Evolutionary conservation across 2,329 filamentous ascomycete genomes (phyloP).

Genomic region (Scytalidium sp.): DNA sequence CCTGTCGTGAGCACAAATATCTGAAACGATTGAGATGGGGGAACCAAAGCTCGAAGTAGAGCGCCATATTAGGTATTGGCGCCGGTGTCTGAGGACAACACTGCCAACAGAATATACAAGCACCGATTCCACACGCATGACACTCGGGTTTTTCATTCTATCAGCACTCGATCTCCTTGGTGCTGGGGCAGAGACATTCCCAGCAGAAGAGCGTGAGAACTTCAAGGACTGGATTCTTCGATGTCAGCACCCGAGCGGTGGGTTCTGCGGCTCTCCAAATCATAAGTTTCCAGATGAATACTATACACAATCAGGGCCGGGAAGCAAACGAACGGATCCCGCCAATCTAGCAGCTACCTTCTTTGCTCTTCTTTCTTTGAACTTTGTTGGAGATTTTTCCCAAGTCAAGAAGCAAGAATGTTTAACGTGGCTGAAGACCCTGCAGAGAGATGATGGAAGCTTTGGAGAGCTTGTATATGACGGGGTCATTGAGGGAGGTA

Average conservation of each 20-base stretch:
- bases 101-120: constrained; percentile 81
- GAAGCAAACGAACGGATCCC: constrained; percentile 63
- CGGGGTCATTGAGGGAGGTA: constrained; percentile 67
- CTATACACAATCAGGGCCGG: constrained; percentile 31
- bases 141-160: constrained; percentile 84
- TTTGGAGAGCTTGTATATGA: constrained; percentile 78
- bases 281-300: constrained; percentile 41
- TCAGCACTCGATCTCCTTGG: constrained; percentile 80
- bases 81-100: constrained; percentile 77
- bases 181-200: constrained; percentile 50
- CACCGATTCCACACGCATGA: constrained; percentile 88
- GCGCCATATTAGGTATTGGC: constrained; percentile 87
- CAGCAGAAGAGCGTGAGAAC: constrained; percentile 43
- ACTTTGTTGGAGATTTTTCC: constrained; percentile 55
- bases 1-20: background rate
- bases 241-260: constrained; percentile 81
- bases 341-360: constrained; percentile 85
- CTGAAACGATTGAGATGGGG: constrained; percentile 13
- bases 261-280: constrained; percentile 83
- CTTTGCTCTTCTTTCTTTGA: constrained; percentile 77
- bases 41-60: constrained; percentile 50
- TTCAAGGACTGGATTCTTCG: constrained; percentile 76
- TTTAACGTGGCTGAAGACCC: constrained; percentile 67
- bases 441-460: constrained; percentile 84
- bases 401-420: constrained; percentile 66